Base-by-base conservation (phyloP, 148 eudicot species). In the Diospyros kaki region DNA sequence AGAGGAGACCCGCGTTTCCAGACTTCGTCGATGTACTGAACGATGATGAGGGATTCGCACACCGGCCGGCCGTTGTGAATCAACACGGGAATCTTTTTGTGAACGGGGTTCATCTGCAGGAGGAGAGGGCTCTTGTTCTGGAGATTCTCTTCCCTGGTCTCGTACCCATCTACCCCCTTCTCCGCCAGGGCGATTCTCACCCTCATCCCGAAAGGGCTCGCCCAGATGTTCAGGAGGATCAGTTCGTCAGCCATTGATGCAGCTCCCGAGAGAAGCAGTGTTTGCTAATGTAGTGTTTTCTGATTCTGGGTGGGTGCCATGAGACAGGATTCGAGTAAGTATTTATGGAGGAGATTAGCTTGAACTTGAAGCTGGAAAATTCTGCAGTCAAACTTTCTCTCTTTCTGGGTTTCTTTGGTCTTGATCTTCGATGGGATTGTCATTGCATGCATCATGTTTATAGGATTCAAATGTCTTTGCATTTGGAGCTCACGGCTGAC, bases 161-260 rank as follows among this genome's bases (percentile, higher is more conserved):
- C 80, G 39, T 84, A 78, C 10, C 72, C 65, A 2, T n/a, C n/a
- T n/a, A 84, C 42, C 8, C 84, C 84, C 48, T 84, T 84, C 73
- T 81, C 84, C 2, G 82, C 82, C 66, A 84, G 72, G 11, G 84
- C 84, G 14, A 84, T 69, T 68, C 75, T 81, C 41, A 79, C 82
- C 63, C 87, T 84, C 71, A 76, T 64, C 3, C 74, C 71, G 68
- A 73, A 81, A 77, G 71, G 68, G 63, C 84, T 81, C 28, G 73
- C 17, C 76, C 79, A 75, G 10, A 8, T 48, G 48, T 81, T 76
- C 53, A 84, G 46, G n/a, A 84, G 9, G 73, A 79, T 66, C 1
- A 78, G 39, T 38, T 81, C 48, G 1, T 72, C 62, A 0, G 62
- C 74, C 81, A 79, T 79, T 75, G n/a, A n/a, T n/a, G n/a, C n/a